Evolutionary conservation across 148 eudicot species (phyloP), one percentile per base, ranked within the genome.

Genomic region (Talinum fruticosum): DNA sequence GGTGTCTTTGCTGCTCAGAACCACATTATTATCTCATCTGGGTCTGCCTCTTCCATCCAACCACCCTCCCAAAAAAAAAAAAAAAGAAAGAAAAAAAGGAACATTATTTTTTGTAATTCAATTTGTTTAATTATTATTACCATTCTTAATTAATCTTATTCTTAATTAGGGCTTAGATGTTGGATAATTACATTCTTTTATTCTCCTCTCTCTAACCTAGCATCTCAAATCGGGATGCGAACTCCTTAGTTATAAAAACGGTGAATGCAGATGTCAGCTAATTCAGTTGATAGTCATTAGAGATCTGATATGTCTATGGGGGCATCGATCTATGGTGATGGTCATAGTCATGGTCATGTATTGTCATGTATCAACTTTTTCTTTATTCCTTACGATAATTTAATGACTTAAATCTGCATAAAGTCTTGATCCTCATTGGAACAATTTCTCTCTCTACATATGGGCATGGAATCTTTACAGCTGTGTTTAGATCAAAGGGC

Each of bases 1-100:
- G 83, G 69, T 76, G 85, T 82, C 73, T 77, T 77, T 67, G 69
- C 80, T 85, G 81, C 86, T 84, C 87, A 83, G 86, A 86, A 65
- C 82, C 77, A 88, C 79, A 74, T 81, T 81, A 80, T 80, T 82
- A 86, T 80, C 76, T 82, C 30, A 73, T 88, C 85, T 85, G 86
- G 66, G 79, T 68, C 74, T 76, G 82, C 67, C 85, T 82, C 80
- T 38, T 75, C 45, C 35, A 19, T 33, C 57, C 57, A 51, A 51
- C n/a, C 57, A 51, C 57, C 57, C n/a, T 8, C 8, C 57, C 69
- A 41, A 54, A 16, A 36, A 71, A 71, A 79, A 79, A 66, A 76
- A 85, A 80, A 80, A 79, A 84, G 74, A 75, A 81, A 61, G 65
- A 78, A 19, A 10, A 4, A 8, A 32, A 7, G 41, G 47, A 10